Evolutionary conservation across 1,284 basidiomycete genomes (phyloP).

Genomic region (Neonothopanus nambi): DNA sequence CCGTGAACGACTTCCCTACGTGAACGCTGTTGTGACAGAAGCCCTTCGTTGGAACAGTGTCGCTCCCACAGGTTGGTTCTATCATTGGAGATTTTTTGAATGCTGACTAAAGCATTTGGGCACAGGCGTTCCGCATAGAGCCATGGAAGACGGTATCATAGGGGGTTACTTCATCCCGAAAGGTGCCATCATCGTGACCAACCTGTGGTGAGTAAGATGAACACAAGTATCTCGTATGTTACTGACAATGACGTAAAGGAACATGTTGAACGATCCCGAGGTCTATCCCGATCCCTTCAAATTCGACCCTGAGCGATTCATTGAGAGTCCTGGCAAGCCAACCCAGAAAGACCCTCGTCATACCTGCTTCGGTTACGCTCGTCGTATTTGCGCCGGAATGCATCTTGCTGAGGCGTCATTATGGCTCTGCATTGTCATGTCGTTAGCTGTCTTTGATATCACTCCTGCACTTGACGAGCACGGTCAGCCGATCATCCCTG

Average conservation of each 20-base stretch:
- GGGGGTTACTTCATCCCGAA: conserved; percentile 28
- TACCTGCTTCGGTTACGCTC: conserved; percentile 18
- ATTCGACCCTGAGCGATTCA: conserved; percentile 19
- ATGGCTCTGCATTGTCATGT: conserved; percentile 17
- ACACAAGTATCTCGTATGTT: conserved; percentile 10
- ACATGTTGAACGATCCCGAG: conserved; percentile 20
- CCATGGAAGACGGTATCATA: conserved; percentile 27
- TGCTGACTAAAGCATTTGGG: not conserved
- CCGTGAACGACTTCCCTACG: conserved; percentile 30
- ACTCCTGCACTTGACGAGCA: conserved; percentile 11
- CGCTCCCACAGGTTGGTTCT: conserved; percentile 21
- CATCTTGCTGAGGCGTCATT: conserved; percentile 21
- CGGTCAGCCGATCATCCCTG: conserved; percentile 18
- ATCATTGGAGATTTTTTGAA: not conserved
- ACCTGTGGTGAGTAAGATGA: conserved; percentile 18
- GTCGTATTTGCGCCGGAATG: conserved; percentile 19
- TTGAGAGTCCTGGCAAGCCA: conserved; percentile 11
- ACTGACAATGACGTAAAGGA: not conserved
- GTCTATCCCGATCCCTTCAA: conserved; percentile 17
- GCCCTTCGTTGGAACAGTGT: conserved; percentile 28
- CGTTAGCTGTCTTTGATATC: conserved; percentile 20
- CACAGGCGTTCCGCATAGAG: conserved; percentile 26
- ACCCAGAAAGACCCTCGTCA: conserved; percentile 17
- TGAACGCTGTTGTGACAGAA: conserved; percentile 31
- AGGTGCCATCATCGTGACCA: conserved; percentile 26